A percentile compares a stretch with the other conserved stretches of the same genome.
These are phyloP conservation scores for Tremella yokohamensis DNA, from an alignment of 768 basidiomycete genomes.

Conservation along the genomic window DNA sequence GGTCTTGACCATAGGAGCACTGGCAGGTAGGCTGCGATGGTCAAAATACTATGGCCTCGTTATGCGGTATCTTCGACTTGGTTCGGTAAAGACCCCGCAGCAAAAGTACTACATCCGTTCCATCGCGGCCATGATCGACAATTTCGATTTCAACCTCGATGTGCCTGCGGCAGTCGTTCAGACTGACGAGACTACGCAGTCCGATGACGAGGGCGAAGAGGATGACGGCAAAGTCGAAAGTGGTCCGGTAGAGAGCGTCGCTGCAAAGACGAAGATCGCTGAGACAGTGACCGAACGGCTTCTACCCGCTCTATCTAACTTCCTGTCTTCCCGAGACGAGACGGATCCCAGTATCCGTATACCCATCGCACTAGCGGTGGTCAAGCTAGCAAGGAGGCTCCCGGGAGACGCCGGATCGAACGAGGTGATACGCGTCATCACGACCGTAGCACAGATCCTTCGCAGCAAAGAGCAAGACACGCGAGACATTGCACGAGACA, in stretches of 20 bases:
- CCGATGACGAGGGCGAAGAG: slow-evolving; percentile 17
- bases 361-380: slow-evolving; percentile 80
- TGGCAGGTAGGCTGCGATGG: slow-evolving; percentile 77
- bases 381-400: slow-evolving; percentile 75
- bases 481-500: slow-evolving; percentile 77
- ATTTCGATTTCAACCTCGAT: slow-evolving; percentile 72
- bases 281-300: slow-evolving; percentile 73
- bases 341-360: slow-evolving; percentile 81
- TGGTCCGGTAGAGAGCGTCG: slow-evolving; percentile 13
- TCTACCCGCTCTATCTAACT: slow-evolving; percentile 71
- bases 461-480: slow-evolving; percentile 93
- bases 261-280: slow-evolving; percentile 54
- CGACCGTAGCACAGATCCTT: slow-evolving; percentile 79
- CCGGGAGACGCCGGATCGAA: slow-evolving; percentile 62
- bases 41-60: slow-evolving; percentile 74
- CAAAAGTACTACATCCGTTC: slow-evolving; percentile 81
- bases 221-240: slow-evolving; percentile 4
- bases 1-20: slow-evolving; percentile 69
- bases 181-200: slow-evolving; percentile 24
- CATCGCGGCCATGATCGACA: slow-evolving; percentile 76
- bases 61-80: slow-evolving; percentile 71
- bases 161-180: slow-evolving; percentile 22
- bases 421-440: slow-evolving; percentile 73
- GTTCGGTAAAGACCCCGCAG: slow-evolving; percentile 59
- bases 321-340: slow-evolving; percentile 78